Base-by-base conservation (phyloP, 1,139 yeast genomes). In the Hansenula anomala region DNA sequence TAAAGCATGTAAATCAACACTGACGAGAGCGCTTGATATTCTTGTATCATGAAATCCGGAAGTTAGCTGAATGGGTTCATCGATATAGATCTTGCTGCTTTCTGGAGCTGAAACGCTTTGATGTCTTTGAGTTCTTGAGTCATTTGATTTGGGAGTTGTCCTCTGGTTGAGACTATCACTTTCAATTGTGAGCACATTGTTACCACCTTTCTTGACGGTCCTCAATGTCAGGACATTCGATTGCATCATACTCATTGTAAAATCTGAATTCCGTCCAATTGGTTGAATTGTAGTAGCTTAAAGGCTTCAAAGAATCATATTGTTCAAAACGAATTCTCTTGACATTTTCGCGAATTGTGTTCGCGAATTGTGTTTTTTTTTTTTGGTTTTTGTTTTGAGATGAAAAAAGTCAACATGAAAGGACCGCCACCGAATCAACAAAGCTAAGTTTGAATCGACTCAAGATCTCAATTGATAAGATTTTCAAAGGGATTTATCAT, bases 21-120 rank as follows among this genome's bases (percentile, higher is more conserved):
- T 58, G 3, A 88, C 83, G 36, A 76, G 79, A 29, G 80, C 80
- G 0, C 63, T 45, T 1, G 81, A 76, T 0, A 73, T 67, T 17
- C 88, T 63, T 3, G 73, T 51, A 43, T 88, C 96, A 55, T 90
- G 97, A 45, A 86, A 82, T 72, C 87, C 78, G 2, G 84, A 74
- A 4, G 78, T 78, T 42, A 84, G 45, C 12, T 47, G 51, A 9
- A 48, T 45, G 0, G 61, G 55, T 34, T 45, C 51, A 26, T 48
- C 51, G 10, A 40, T 32, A 29, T 38, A 13, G 10, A 20, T 11
- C 14, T 17, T 8, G 17, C 33, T 7, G n/a, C 4, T 2, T 15
- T 22, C 24, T 15, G 18, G 18, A 3, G 9, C 16, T 14, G 25
- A 7, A 13, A 6, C 29, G 11, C 14, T 19, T n/a, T 18, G 30